These are phyloP conservation scores for Cytospora piceae DNA, from an alignment of 2,329 filamentous ascomycete species.

Conservation along the genomic window DNA sequence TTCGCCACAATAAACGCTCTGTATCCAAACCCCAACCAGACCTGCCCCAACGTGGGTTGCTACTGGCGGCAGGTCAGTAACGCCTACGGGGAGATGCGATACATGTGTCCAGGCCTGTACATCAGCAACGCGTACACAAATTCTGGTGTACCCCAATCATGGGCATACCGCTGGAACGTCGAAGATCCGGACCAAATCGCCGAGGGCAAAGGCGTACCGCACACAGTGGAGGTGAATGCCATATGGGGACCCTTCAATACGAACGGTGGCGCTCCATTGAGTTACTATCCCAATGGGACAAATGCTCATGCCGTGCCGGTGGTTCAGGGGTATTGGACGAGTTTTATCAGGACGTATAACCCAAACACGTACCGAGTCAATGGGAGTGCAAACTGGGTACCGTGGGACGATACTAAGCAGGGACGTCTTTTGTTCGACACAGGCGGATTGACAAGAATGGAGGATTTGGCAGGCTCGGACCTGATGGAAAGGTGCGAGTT, in stretches of 20 bases:
- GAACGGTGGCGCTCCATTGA: constrained; percentile 51
- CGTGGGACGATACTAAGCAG: constrained; percentile 42
- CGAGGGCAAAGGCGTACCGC: constrained; percentile 64
- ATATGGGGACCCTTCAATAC: constrained; percentile 68
- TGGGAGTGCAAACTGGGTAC: constrained; percentile 56
- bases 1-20: constrained; percentile 55
- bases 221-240: constrained; percentile 68
- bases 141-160: constrained; percentile 49
- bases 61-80: constrained; percentile 63
- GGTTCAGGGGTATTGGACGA: constrained; percentile 74
- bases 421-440: constrained; percentile 49
- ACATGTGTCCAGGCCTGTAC: constrained; percentile 65
- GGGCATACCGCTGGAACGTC: constrained; percentile 73
- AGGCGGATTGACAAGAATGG: constrained; percentile 34
- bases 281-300: constrained; percentile 54
- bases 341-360: constrained; percentile 68
- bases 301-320: constrained; percentile 64
- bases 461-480: constrained; percentile 30
- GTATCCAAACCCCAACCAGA: constrained; percentile 56
- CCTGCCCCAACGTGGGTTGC: constrained; percentile 52
- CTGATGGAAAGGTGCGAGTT: constrained; percentile 31
- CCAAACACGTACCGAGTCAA: constrained; percentile 59
- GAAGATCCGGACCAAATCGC: constrained; percentile 57
- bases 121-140: constrained; percentile 48
- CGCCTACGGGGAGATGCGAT: constrained; percentile 67